Evolutionary conservation across 139 green algal genomes (phyloP).

Genomic region (Yamagishiella unicocca): DNA sequence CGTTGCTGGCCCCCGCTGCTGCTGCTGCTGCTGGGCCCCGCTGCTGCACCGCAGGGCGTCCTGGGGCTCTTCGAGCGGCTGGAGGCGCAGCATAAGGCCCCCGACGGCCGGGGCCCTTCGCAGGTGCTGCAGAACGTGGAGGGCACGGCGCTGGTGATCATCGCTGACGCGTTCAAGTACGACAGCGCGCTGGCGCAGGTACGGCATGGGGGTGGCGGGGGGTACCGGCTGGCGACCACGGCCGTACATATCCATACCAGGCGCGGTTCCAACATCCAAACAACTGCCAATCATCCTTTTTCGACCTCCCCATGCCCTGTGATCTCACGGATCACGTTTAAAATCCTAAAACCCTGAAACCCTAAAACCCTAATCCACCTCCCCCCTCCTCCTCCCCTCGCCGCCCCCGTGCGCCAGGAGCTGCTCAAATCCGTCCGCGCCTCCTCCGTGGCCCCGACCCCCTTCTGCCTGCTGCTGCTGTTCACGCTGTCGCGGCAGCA

Average conservation of each 20-base stretch:
- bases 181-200: constrained; percentile 46
- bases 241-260: background rate
- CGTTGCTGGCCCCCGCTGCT: background rate
- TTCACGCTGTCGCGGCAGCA: constrained; percentile 24
- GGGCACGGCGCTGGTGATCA: constrained; percentile 55
- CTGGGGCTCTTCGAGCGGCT: constrained; percentile 46
- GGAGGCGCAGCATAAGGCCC: constrained; percentile 11
- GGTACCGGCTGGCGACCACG: background rate
- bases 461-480: constrained; percentile 44
- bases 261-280: background rate
- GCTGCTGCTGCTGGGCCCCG: too few relatives aligned
- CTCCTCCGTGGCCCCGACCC: background rate
- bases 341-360: too few relatives aligned
- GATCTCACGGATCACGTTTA: too few relatives aligned
- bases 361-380: too few relatives aligned
- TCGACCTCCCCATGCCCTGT: background rate
- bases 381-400: background rate
- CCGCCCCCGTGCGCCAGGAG: background rate
- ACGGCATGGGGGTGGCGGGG: constrained; percentile 14
- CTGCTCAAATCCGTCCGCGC: background rate
- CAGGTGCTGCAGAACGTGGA: constrained; percentile 46
- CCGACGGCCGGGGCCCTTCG: background rate
- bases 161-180: constrained; percentile 54
- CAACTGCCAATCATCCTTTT: background rate
- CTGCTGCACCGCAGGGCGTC: constrained; percentile 8